Base-by-base conservation (phyloP, 2,329 filamentous ascomycete genomes). In the Akanthomyces lecanii region DNA sequence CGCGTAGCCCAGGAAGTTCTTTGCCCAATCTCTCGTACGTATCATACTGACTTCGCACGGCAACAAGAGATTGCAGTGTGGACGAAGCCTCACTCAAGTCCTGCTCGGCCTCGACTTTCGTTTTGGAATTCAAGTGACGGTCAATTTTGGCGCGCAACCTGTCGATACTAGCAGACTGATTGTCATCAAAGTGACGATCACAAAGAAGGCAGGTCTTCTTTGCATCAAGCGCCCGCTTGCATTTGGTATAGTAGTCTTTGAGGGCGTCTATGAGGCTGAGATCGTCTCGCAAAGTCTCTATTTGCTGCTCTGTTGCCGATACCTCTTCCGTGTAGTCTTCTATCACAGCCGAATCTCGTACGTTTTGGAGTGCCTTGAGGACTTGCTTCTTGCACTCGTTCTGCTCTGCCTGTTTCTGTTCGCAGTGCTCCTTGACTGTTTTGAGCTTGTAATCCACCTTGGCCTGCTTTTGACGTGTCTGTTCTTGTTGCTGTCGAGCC, bases 191-290 rank as follows among this genome's bases (percentile, higher is more conserved):
- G 4, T 81, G 75, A 60, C 92, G 85, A 50, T 85, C 82, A 71
- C 94, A 98, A 25, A 95, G 85, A 40, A 86, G 83, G 73, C 94
- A 98, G 51, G 83, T 84, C 68, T 91, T 89, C 61, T 89, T 84
- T 40, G 85, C 80, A 61, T 89, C 82, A 12, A 90, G 83, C 25
- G 81, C 82, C 42, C 85, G 81, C 57, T 91, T 78, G 70, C 89
- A 92, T 58, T 85, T 84, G 51, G 78, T 79, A 72, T 90, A 92
- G 73, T 91, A 96, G 16, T 88, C 82, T 54, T 87, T 84, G 66
- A 93, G 80, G 36, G 87, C 85, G 57, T 86, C 85, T 66, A 84
- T 89, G 58, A 90, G 85, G 62, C 86, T 88, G 16, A 89, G 79
- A 64, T 94, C 88, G 60, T 86, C 86, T 65, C 86, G 82, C 38